Conservation (phyloP, 192 early-diverging fungal species). For the Paraglomus brasilianum region DNA sequence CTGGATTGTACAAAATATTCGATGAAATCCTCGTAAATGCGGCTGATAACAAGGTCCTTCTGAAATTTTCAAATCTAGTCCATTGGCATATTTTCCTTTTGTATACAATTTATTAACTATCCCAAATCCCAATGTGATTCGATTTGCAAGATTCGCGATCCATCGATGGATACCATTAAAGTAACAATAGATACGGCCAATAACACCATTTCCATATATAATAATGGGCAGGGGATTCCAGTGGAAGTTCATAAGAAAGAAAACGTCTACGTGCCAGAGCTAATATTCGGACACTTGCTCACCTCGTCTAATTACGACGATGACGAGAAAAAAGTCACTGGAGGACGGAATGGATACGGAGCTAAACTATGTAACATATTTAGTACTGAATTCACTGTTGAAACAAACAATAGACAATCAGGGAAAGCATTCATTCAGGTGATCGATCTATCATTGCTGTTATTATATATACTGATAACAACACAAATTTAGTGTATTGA, state of each 20-base stretch:
- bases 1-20: conserved; percentile 97
- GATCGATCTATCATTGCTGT: too few species aligned
- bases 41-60: conserved; percentile 82
- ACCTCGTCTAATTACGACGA: conserved; percentile 99
- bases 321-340: conserved; percentile 89
- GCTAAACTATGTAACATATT: conserved; percentile 98
- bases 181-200: conserved; percentile 82
- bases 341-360: conserved; percentile 93
- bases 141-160: conserved; percentile 77
- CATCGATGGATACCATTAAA: conserved; percentile 80
- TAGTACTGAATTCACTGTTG: conserved; percentile 89
- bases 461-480: too few species aligned
- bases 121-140: too few species aligned
- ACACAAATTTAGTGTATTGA: too few species aligned
- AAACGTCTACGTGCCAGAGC: conserved; percentile 89
- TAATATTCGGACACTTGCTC: conserved; percentile 96
- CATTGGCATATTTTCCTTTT: too few species aligned
- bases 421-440: too few species aligned
- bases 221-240: conserved; percentile 95
- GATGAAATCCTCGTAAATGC: conserved; percentile 99
- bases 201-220: conserved; percentile 82
- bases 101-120: too few species aligned
- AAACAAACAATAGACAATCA: too few species aligned
- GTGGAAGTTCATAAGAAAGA: conserved; percentile 90
- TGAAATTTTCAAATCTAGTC: background rate